These are phyloP conservation scores for Plasmodium gonderi DNA, from an alignment of 169 alveolate species.

Conservation along the genomic window DNA sequence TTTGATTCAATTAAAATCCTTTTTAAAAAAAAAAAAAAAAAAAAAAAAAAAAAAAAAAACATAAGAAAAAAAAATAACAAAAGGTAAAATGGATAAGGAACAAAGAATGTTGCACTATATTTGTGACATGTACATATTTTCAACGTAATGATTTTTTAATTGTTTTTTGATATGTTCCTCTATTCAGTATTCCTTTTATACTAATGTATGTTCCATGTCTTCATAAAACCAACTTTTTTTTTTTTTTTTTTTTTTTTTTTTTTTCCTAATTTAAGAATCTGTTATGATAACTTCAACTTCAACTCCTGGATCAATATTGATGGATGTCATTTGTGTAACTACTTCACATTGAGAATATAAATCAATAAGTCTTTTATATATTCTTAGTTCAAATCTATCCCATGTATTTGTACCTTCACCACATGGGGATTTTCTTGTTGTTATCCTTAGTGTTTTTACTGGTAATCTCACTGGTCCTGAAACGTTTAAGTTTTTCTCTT, in stretches of 20 bases:
- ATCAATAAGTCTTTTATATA: constrained; percentile 98
- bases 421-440: constrained; percentile 97
- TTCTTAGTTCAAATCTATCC: constrained; percentile 98
- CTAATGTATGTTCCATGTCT: background rate
- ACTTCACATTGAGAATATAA: constrained; percentile 96
- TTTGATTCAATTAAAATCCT: too few species aligned
- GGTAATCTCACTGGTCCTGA: constrained; percentile 98
- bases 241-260: background rate
- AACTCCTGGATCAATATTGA: constrained; percentile 97
- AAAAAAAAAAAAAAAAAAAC: background rate
- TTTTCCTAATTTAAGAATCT: constrained; percentile 28
- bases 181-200: background rate
- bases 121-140: background rate
- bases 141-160: background rate
- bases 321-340: constrained; percentile 96
- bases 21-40: background rate
- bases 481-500: constrained; percentile 93
- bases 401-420: constrained; percentile 99
- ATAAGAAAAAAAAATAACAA: background rate
- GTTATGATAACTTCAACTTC: constrained; percentile 96
- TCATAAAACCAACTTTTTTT: background rate
- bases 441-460: constrained; percentile 94
- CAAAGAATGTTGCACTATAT: background rate
- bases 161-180: background rate
- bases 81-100: background rate